Percentiles rank a stretch among this genome's conserved stretches.
These are phyloP conservation scores for Neurospora intermedia DNA, from an alignment of 495 filamentous ascomycete genomes.

Conservation along the genomic window DNA sequence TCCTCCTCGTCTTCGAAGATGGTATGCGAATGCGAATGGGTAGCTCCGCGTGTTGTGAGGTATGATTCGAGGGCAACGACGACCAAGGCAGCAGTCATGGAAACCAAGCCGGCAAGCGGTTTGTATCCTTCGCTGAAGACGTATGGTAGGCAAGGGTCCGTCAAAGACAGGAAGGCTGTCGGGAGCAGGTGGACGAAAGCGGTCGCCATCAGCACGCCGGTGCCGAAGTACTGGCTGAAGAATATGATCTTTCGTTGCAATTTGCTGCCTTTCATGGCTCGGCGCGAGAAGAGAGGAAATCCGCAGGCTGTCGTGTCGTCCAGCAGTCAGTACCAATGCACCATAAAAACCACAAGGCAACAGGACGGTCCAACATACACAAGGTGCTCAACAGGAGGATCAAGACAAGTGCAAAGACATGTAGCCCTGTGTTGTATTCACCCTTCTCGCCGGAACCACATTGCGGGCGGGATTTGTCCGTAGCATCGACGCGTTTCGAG, in stretches of 20 bases:
- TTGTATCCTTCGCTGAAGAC: constrained; percentile 64
- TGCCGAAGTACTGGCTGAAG: constrained; percentile 74
- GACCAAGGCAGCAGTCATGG: constrained; percentile 65
- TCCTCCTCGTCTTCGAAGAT: constrained; percentile 29
- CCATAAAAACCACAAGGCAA: neutral
- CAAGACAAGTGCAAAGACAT: constrained; percentile 68
- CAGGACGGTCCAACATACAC: constrained; percentile 35
- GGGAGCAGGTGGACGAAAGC: constrained; percentile 81
- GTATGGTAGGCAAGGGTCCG: constrained; percentile 65
- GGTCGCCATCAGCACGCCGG: constrained; percentile 78
- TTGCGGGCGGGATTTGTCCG: constrained; percentile 31
- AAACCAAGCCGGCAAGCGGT: constrained; percentile 67
- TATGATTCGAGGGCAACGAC: constrained; percentile 72
- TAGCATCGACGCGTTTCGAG: constrained; percentile 27
- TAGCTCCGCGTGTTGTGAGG: constrained; percentile 47
- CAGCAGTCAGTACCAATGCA: neutral
- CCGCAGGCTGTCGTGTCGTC: constrained; percentile 38
- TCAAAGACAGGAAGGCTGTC: constrained; percentile 71
- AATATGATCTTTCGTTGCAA: constrained; percentile 48
- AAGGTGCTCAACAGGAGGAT: constrained; percentile 63
- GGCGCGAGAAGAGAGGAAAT: constrained; percentile 46
- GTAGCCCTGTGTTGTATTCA: constrained; percentile 54
- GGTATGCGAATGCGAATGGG: constrained; percentile 40
- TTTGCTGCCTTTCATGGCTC: constrained; percentile 32
- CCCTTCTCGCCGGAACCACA: constrained; percentile 54